A percentile compares a stretch with the other conserved stretches of the same genome.
Conservation (phyloP, 1,139 yeast species). For the Protomyces lactucae-debilis region DNA sequence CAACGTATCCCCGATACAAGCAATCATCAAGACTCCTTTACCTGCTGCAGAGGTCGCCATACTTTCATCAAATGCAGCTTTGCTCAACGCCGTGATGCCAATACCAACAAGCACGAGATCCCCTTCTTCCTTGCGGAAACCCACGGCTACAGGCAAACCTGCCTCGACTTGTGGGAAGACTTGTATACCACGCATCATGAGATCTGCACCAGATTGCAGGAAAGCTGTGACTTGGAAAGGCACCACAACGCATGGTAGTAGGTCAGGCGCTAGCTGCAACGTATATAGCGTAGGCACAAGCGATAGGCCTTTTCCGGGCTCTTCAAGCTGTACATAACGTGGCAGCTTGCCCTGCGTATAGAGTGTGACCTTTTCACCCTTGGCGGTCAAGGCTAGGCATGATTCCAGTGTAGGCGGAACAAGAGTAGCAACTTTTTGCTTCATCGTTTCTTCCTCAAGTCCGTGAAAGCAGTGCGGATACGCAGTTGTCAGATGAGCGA, state of each 20-base stretch:
- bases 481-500: neutral
- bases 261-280: neutral
- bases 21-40: constrained; percentile 6
- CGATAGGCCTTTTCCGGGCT: neutral
- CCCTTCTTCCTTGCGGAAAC: constrained; percentile 1
- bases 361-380: constrained; percentile 6
- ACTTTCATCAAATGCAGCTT: neutral
- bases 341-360: constrained; percentile 1
- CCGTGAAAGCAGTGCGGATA: neutral
- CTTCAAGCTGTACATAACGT: constrained; percentile 4
- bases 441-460: constrained; percentile 4
- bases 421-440: constrained; percentile 1
- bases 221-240: constrained; percentile 8
- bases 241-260: constrained; percentile 4
- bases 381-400: neutral
- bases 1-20: constrained; percentile 16
- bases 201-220: constrained; percentile 17
- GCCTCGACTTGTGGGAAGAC: constrained; percentile 11
- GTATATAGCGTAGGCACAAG: constrained; percentile 14
- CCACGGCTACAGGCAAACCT: constrained; percentile 7
- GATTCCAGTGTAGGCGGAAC: constrained; percentile 12
- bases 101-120: constrained; percentile 3
- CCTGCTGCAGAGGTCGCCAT: neutral
- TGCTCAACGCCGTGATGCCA: constrained; percentile 9
- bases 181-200: constrained; percentile 19